Base-by-base conservation (phyloP, 371 early-diverging fungal species). In the Lichtheimia ramosa region DNA sequence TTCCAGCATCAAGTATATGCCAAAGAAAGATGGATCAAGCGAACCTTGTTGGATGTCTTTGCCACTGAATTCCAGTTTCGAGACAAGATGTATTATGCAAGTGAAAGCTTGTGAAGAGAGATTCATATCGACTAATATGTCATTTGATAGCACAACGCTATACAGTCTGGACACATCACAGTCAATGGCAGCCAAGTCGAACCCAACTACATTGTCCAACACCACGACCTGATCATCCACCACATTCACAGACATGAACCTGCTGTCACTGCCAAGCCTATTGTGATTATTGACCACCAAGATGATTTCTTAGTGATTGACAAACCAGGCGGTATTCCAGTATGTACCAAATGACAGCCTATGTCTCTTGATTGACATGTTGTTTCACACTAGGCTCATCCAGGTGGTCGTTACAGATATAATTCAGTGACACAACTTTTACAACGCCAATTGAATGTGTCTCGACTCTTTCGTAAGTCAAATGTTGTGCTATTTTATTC, bases 201-300 rank as follows among this genome's bases (percentile, higher is more conserved):
- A 0, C 56, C 70, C 5, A 84, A 84, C 42, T 79, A 81, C 4
- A 65, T 84, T 2, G 65, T 93, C n/a, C 68, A 82, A 46, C 89
- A 89, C 66, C 76, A 82, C 41, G 96, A 96, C 65, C 43, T 90
- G 2, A 78, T 98, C 16, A 75, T 77, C 1, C 96, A 96, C 67
- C 63, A 72, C 7, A 88, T 92, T 25, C 98, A 98, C 73, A 86
- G 97, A 0, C 98, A 98, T 73, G 98, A 98, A 72, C 98, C 98
- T 1, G 94, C 96, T 3, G 91, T 96, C 0, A 81, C 90, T 3
- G 83, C 78, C 23, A 64, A 76, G 34, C 70, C 83, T 2, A 74
- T 91, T 21, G 70, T 83, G 5, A 83, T 89, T 23, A 74, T 98
- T 0, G 58, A 81, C 34, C 62, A 83, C 27, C 78, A 81, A 18